Evolutionary conservation across 179 eudicot genomes (phyloP).

Genomic region (Spergularia azorica): DNA sequence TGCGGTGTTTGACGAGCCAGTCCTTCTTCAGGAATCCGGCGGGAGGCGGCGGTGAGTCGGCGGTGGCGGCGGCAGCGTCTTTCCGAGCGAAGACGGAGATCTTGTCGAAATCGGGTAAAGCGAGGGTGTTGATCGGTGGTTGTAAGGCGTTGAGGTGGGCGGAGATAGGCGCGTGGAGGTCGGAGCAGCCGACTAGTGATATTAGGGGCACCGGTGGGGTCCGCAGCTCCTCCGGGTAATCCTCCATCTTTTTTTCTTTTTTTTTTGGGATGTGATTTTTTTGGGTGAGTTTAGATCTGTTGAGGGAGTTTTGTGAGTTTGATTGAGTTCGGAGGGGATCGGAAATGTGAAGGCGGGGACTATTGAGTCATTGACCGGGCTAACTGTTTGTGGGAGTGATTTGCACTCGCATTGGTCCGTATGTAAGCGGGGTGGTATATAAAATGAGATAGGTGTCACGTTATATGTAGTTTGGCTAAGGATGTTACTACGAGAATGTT

Average conservation of each 20-base stretch:
- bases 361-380: no score
- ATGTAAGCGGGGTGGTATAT: no score
- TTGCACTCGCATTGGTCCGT: no score
- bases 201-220: constrained; percentile 87
- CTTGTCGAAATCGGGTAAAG: constrained; percentile 84
- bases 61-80: constrained; percentile 12
- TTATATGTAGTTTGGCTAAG: no score
- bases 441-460: no score
- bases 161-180: constrained; percentile 70
- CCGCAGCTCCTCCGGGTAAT: constrained; percentile 84
- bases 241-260: constrained; percentile 55
- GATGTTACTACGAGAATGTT: no score
- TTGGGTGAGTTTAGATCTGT: constrained; percentile 13
- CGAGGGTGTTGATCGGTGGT: constrained; percentile 86
- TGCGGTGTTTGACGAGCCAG: constrained; percentile 85
- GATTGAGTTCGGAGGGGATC: neutral
- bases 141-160: constrained; percentile 71
- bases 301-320: no score
- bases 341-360: no score
- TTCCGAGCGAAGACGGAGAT: constrained; percentile 50
- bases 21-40: constrained; percentile 61
- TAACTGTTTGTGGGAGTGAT: no score
- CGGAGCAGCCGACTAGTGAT: constrained; percentile 66
- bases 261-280: neutral
- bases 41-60: neutral